Conservation (phyloP, 31 red algal genomes). For the Bonnemaisonia californica region DNA sequence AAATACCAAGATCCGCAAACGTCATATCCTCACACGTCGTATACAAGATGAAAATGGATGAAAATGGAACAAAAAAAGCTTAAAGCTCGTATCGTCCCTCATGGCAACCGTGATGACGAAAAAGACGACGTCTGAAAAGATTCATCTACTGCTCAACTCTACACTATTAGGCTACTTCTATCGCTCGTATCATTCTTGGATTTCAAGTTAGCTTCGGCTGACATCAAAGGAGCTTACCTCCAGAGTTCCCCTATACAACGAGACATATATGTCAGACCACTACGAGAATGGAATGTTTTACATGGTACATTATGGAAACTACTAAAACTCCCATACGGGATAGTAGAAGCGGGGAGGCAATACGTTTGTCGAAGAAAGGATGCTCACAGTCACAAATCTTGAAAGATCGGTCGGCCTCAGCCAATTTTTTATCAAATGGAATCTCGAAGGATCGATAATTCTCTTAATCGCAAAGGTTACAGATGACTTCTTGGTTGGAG, state of each 20-base stretch:
- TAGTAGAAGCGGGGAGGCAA: slow-evolving; percentile 46
- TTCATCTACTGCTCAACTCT: slow-evolving; percentile 50
- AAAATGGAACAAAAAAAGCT: not conserved
- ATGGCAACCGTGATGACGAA: slow-evolving; percentile 56
- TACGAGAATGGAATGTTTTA: slow-evolving; percentile 33
- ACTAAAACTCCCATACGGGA: slow-evolving; percentile 42
- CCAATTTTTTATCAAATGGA: slow-evolving; percentile 27
- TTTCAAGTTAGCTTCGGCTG: slow-evolving; percentile 25
- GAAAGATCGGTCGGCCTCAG: not conserved
- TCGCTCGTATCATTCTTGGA: slow-evolving; percentile 15
- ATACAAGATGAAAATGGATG: slow-evolving; percentile 15
- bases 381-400: slow-evolving; percentile 7
- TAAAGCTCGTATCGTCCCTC: slow-evolving; percentile 38
- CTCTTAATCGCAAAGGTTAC: slow-evolving; percentile 42
- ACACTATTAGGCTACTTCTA: slow-evolving; percentile 27
- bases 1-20: not conserved
- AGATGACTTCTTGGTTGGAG: slow-evolving; percentile 48
- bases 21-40: slow-evolving; percentile 9
- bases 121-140: slow-evolving; percentile 40
- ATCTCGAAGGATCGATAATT: no score
- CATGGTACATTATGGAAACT: slow-evolving; percentile 41
- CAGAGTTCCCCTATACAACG: slow-evolving; percentile 40
- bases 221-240: slow-evolving; percentile 45
- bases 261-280: slow-evolving; percentile 34
- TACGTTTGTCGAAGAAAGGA: slow-evolving; percentile 49